These are phyloP conservation scores for Kuraishia ogatae DNA, from an alignment of 805 yeast species.

Conservation along the genomic window DNA sequence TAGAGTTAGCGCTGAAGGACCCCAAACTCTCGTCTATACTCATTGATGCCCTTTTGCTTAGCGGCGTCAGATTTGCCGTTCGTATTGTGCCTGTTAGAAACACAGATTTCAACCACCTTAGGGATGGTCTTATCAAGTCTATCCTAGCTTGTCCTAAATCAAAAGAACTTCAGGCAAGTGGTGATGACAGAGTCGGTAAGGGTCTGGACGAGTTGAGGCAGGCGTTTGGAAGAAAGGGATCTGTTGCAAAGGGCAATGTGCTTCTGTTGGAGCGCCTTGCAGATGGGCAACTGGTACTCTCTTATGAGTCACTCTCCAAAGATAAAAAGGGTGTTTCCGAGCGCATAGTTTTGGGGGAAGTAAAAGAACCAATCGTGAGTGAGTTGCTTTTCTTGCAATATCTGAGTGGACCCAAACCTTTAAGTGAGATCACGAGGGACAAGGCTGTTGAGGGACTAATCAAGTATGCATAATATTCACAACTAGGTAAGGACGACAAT, in stretches of 20 bases:
- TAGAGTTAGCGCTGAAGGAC: slow-evolving; percentile 38
- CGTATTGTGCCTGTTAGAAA: slow-evolving; percentile 82
- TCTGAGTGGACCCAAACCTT: slow-evolving; percentile 59
- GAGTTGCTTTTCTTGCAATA: slow-evolving; percentile 70
- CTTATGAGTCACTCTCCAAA: slow-evolving; percentile 31
- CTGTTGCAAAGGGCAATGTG: slow-evolving; percentile 69
- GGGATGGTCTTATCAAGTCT: slow-evolving; percentile 84
- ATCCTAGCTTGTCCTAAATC: slow-evolving; percentile 59
- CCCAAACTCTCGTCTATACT: slow-evolving; percentile 42
- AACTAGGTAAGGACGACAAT: no score
- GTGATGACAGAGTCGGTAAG: slow-evolving; percentile 15
- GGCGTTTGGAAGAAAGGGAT: slow-evolving; percentile 54
- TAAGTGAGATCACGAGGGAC: slow-evolving; percentile 45
- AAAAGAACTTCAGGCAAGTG: slow-evolving; percentile 34
- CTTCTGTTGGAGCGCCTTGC: slow-evolving; percentile 46
- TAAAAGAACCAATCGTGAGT: slow-evolving; percentile 53
- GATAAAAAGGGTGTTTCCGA: slow-evolving; percentile 20
- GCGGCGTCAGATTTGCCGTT: slow-evolving; percentile 55
- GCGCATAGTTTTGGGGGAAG: slow-evolving; percentile 40
- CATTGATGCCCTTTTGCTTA: slow-evolving; percentile 46
- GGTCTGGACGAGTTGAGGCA: slow-evolving; percentile 64
- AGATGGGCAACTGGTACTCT: slow-evolving; percentile 37
- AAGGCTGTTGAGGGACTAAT: slow-evolving; percentile 29
- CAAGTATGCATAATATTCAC: slow-evolving; percentile 5
- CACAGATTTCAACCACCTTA: slow-evolving; percentile 83